Conservation (phyloP, 2,329 filamentous ascomycete species). For the Keithomyces neogunnii region DNA sequence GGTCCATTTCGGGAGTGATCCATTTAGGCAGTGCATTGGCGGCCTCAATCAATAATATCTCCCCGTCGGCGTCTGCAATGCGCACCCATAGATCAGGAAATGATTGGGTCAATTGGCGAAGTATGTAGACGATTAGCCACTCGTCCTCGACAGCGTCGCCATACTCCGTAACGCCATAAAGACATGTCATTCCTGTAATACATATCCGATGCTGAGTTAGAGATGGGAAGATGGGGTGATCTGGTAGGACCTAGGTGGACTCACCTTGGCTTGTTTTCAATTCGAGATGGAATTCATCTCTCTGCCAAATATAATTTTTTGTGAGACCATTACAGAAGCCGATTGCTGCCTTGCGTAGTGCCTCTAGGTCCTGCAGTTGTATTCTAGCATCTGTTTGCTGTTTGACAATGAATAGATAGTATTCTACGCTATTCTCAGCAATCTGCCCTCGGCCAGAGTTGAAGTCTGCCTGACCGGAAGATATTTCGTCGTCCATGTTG, state of each 20-base stretch:
- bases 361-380: slow-evolving; percentile 57
- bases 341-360: slow-evolving; percentile 60
- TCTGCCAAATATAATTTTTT: slow-evolving; percentile 93
- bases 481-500: not conserved
- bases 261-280: slow-evolving; percentile 50
- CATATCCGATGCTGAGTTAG: not conserved
- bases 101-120: slow-evolving; percentile 69
- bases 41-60: slow-evolving; percentile 91
- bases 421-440: slow-evolving; percentile 80
- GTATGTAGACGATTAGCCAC: slow-evolving; percentile 88
- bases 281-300: slow-evolving; percentile 68
- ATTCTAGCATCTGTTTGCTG: slow-evolving; percentile 42
- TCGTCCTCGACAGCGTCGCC: slow-evolving; percentile 95
- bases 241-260: slow-evolving; percentile 9
- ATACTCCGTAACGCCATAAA: slow-evolving; percentile 75
- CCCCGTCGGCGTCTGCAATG: slow-evolving; percentile 80
- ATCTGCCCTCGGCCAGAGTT: slow-evolving; percentile 27
- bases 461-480: not conserved
- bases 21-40: slow-evolving; percentile 80
- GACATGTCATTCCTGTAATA: slow-evolving; percentile 35
- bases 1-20: slow-evolving; percentile 85
- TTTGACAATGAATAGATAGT: slow-evolving; percentile 67
- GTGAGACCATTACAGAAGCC: slow-evolving; percentile 56
- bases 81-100: slow-evolving; percentile 73
- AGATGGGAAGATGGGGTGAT: not conserved